Percentiles rank a stretch among this genome's conserved stretches.
phyloP scores from a whole-genome alignment of 2,329 filamentous ascomycete species.

The Neoascochyta sp. region DNA sequence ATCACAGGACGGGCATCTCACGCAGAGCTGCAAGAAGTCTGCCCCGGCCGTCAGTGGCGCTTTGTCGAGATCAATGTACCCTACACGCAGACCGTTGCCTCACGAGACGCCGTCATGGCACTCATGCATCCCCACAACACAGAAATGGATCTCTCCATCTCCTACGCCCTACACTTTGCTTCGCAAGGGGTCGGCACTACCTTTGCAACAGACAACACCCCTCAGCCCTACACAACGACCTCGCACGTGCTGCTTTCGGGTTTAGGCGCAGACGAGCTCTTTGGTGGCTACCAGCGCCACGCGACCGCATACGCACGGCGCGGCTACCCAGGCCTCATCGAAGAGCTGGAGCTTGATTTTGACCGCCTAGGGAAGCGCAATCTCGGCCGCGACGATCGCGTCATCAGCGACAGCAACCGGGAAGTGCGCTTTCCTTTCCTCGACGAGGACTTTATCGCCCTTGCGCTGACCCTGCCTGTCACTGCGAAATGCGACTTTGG shows the following conservation, averaged over 20 bases:
- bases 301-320: slow-evolving; percentile 66
- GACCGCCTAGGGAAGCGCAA: slow-evolving; percentile 87
- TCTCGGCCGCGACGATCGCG: slow-evolving; percentile 86
- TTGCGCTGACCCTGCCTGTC: slow-evolving; percentile 70
- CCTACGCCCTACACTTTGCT: slow-evolving; percentile 90
- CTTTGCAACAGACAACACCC: slow-evolving; percentile 21
- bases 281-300: slow-evolving; percentile 88
- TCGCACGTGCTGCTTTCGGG: slow-evolving; percentile 87
- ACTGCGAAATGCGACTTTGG: slow-evolving; percentile 88
- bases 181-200: slow-evolving; percentile 64
- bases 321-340: slow-evolving; percentile 68
- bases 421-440: slow-evolving; percentile 89
- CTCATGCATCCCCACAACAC: slow-evolving; percentile 93
- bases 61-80: slow-evolving; percentile 84
- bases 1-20: slow-evolving; percentile 78
- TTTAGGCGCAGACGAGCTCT: slow-evolving; percentile 91
- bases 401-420: slow-evolving; percentile 82
- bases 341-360: slow-evolving; percentile 83
- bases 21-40: slow-evolving; percentile 66
- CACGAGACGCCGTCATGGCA: slow-evolving; percentile 65
- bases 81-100: slow-evolving; percentile 67
- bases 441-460: slow-evolving; percentile 80
- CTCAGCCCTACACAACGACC: slow-evolving; percentile 57
- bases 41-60: slow-evolving; percentile 71
- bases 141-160: slow-evolving; percentile 97